Evolutionary conservation across 2,329 filamentous ascomycete species (phyloP).

Genomic region (Nemania bipapillata): DNA sequence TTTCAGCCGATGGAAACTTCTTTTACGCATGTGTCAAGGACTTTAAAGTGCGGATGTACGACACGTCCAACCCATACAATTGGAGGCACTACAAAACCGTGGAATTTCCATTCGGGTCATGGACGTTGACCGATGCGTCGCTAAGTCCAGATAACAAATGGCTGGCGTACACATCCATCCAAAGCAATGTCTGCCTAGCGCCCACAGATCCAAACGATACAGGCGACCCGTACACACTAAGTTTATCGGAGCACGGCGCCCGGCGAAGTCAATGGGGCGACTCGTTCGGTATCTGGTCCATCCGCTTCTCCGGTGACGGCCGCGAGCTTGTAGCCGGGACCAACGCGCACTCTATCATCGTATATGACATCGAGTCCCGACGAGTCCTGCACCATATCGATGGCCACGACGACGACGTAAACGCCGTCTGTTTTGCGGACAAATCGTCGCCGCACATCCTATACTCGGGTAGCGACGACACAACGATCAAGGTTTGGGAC

Average conservation of each 20-base stretch:
- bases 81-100: constrained; percentile 97
- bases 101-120: constrained; percentile 84
- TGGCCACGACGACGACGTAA: constrained; percentile 89
- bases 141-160: constrained; percentile 91
- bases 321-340: constrained; percentile 91
- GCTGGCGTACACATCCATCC: constrained; percentile 90
- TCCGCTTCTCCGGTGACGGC: constrained; percentile 92
- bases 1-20: constrained; percentile 96
- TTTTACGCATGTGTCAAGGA: constrained; percentile 94
- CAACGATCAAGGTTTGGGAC: constrained; percentile 96
- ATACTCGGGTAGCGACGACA: constrained; percentile 95
- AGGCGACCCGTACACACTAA: constrained; percentile 81
- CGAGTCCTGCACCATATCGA: constrained; percentile 77
- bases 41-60: constrained; percentile 95
- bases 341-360: constrained; percentile 79
- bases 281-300: constrained; percentile 80
- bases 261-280: constrained; percentile 47
- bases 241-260: constrained; percentile 68
- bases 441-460: constrained; percentile 88
- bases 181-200: constrained; percentile 83
- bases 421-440: constrained; percentile 96
- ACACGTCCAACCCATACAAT: constrained; percentile 92
- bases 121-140: constrained; percentile 95
- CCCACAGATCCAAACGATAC: constrained; percentile 85
- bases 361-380: constrained; percentile 90